Evolutionary conservation across 106 monocot species (phyloP), one percentile per base, ranked within the genome.

Genomic region (Hemerocallis citrina): DNA sequence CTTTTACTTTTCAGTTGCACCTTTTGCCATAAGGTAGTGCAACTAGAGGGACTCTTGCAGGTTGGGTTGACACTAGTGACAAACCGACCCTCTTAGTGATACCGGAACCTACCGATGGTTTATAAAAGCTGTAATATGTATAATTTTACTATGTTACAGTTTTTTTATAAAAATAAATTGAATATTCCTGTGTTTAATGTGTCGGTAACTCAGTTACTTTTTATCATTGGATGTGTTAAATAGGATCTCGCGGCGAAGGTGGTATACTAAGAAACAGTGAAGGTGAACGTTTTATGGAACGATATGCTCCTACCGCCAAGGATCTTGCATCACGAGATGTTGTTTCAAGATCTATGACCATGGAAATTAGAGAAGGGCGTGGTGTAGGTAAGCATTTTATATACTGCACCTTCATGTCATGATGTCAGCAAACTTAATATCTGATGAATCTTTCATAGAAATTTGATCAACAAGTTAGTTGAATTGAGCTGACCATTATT

Each of bases 321-420:
- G 95, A 96, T 82, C 90, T 96, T 76, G 90, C 95, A 51, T 96
- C 95, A 58, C 74, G 95, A 66, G 90, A 96, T 77, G 81, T 96
- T 55, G 95, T 96, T 71, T 96, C 95, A 42, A 78, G 95, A 51
- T 96, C 95, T 48, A 96, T 96, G 95, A 96, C 95, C 19, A 91
- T 96, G 86, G 95, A 96, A 79, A 96, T 96, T 48, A 77, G 90
- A 70, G 91, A 87, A 74, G 95, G 90, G 1, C 95, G 90, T 61
- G 95, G 95, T 72, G 95, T 96, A 69, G 95, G 95, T 96, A 78
- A 23, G 74, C 21, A 12, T 22, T 72, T 33, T 7, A n/a, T 32
- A 59, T 25, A 55, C 4, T 34, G 17, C 5, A 33, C 37, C 41
- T 42, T 43, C 3, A 35, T 29, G 13, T 39, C 13, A 27, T 41